These are phyloP conservation scores for Barnettozyma pratensis DNA, from an alignment of 805 yeast species.

Conservation along the genomic window DNA sequence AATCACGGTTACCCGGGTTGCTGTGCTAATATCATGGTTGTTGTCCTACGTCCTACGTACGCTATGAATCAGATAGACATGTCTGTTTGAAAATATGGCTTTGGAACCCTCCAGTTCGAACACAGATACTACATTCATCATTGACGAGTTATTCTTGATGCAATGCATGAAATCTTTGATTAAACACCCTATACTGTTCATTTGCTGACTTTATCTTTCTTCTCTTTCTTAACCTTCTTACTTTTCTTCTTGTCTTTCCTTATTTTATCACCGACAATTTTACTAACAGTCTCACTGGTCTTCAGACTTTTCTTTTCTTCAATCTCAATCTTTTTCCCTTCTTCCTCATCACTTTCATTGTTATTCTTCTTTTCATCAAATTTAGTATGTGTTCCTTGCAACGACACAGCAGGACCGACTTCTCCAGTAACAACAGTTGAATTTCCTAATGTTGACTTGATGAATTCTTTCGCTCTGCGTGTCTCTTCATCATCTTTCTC, in stretches of 20 bases:
- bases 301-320: not conserved
- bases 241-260: conserved; percentile 5
- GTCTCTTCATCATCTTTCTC: conserved; percentile 24
- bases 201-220: conserved; percentile 3
- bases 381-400: conserved; percentile 50
- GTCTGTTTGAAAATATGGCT: too few relatives aligned
- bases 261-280: conserved; percentile 8
- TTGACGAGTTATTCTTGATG: too few relatives aligned
- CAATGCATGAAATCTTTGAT: too few relatives aligned
- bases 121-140: too few relatives aligned
- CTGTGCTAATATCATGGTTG: too few relatives aligned
- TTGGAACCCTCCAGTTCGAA: too few relatives aligned
- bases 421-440: conserved; percentile 16
- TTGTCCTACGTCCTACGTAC: too few relatives aligned
- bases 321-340: conserved; percentile 1
- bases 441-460: conserved; percentile 37
- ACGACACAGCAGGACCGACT: conserved; percentile 44
- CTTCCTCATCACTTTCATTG: conserved; percentile 5
- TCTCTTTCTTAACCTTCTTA: conserved; percentile 4
- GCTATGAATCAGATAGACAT: too few relatives aligned
- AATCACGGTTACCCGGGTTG: too few relatives aligned
- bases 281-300: not conserved
- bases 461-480: conserved; percentile 41
- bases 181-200: too few relatives aligned
- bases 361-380: conserved; percentile 29